A percentile compares a stretch with the other conserved stretches of the same genome.
Conservation (phyloP, 306 rosid genomes). For the Glycine soja region DNA sequence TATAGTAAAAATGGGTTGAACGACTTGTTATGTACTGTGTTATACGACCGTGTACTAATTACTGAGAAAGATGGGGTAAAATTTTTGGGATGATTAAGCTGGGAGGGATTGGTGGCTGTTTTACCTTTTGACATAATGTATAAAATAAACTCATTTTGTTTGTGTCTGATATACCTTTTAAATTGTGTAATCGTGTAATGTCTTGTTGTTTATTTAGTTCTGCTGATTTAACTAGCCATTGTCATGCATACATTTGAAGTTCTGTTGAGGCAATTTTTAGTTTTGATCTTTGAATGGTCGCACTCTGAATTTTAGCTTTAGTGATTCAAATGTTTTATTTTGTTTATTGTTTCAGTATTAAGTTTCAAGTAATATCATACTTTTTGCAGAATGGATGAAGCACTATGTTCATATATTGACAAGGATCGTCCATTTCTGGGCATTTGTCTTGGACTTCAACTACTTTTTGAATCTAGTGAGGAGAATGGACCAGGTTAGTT, state of each 20-base stretch:
- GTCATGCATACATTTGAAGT: neutral
- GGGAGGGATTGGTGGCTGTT: constrained; percentile 7
- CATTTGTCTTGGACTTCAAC: constrained; percentile 97
- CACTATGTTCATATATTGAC: constrained; percentile 79
- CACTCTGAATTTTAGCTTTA: neutral
- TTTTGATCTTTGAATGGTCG: constrained; percentile 23
- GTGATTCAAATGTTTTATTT: constrained; percentile 17
- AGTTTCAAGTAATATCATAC: constrained; percentile 14
- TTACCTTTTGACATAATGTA: neutral
- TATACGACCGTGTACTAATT: neutral
- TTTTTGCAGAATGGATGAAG: constrained; percentile 88
- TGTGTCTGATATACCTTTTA: constrained; percentile 1
- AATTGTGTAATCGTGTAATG: neutral
- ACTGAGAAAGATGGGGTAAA: neutral
- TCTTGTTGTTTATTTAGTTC: neutral
- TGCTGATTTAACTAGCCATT: constrained; percentile 18
- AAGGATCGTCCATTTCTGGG: constrained; percentile 91
- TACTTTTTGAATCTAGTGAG: constrained; percentile 91
- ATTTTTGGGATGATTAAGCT: constrained; percentile 1
- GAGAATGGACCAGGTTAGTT: constrained; percentile 89
- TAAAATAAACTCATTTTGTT: constrained; percentile 29
- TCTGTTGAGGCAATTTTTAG: neutral
- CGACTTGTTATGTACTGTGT: constrained; percentile 17
- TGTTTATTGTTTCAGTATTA: constrained; percentile 1
- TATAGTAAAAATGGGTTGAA: neutral